These are phyloP conservation scores for Fusarium sororula DNA, from an alignment of 2,329 filamentous ascomycete genomes.

Conservation along the genomic window DNA sequence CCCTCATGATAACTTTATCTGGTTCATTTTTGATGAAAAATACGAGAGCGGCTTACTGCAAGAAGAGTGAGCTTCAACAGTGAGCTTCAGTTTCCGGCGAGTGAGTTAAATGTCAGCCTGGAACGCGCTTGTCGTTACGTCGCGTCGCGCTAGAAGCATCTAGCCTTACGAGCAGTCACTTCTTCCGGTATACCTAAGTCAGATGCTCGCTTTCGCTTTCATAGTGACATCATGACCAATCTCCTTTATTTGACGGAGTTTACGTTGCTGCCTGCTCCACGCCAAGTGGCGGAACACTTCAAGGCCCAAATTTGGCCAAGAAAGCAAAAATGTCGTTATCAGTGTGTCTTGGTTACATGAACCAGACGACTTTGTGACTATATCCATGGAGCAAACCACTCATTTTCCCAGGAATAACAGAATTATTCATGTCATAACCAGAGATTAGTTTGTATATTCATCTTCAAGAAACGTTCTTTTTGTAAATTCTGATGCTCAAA, in stretches of 20 bases:
- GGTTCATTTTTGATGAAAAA: too few relatives aligned
- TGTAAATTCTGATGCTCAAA: too few relatives aligned
- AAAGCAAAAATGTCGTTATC: accelerated
- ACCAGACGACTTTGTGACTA: accelerated
- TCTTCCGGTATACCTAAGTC: neutral
- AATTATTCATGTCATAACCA: accelerated
- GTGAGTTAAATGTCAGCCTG: neutral
- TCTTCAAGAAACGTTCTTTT: accelerated
- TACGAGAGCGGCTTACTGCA: too few relatives aligned
- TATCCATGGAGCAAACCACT: accelerated
- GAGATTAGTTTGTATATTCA: accelerated
- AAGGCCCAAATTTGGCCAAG: accelerated
- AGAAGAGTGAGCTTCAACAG: too few relatives aligned
- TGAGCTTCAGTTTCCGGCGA: too few relatives aligned
- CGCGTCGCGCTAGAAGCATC: neutral
- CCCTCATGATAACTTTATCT: too few relatives aligned
- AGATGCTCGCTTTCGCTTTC: neutral
- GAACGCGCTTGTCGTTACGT: neutral
- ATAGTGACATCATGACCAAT: neutral
- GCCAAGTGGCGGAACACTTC: neutral
- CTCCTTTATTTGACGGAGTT: neutral
- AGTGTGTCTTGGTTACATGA: accelerated
- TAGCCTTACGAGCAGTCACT: neutral
- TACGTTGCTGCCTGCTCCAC: accelerated
- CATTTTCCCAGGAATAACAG: accelerated